Evolutionary conservation across 73 alveolate species (phyloP), one percentile per base, ranked within the genome.

Genomic region (Paramecium caudatum): DNA sequence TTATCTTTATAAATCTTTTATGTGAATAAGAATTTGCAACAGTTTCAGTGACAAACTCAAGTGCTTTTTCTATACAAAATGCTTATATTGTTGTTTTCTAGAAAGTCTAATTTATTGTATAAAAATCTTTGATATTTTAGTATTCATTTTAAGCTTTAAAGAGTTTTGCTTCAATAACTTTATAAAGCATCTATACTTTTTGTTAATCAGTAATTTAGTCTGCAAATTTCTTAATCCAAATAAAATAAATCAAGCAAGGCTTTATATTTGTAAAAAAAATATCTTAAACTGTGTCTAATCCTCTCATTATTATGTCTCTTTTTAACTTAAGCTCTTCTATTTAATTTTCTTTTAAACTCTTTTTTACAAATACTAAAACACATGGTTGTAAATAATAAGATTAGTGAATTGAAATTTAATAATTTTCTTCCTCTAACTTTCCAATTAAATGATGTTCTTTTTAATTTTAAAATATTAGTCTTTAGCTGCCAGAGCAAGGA

Each of bases 121-220:
- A 55, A 25, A 55, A 55, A 6, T 55, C 80, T 55, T 55, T 55
- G 23, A 55, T 27, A 10, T 55, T 55, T 15, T 55, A 27, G 30
- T 55, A 55, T 55, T 55, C 80, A 55, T 55, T 37, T 55, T 55
- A 21, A 13, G 80, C 80, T 55, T 55, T 55, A 12, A 27, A 55
- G 30, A 55, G 80, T 55, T 55, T 55, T 12, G 80, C 80, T 55
- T 55, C 23, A 27, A 55, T 55, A 10, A 55, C 30, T 55, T 55
- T 55, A 55, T 55, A 43, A 10, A 55, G 46, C 12, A 55, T 23
- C 30, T 55, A 27, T 5, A 55, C 30, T 55, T 55, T 55, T 12
- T 21, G 30, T 10, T 37, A 37, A 23, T 55, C 80, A 1, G 23
- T 55, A 19, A 27, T 27, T 10, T 10, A 9, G 16, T 55, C 30